Conservation (phyloP, 345 rosid genomes). For the Psidium guajava region DNA sequence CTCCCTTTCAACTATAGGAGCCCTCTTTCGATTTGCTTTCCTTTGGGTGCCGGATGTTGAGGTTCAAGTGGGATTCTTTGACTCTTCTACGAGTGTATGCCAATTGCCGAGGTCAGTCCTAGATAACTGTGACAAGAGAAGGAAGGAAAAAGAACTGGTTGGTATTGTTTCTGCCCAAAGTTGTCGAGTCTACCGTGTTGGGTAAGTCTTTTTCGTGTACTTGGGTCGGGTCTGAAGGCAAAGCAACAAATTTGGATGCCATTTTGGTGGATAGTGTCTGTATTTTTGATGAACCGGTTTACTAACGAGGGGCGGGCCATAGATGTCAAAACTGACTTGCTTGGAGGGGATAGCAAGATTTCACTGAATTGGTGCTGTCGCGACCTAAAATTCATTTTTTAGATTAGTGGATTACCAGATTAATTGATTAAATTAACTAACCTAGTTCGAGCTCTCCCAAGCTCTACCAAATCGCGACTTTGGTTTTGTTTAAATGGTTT, state of each 20-base stretch:
- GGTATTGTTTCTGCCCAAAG: background rate
- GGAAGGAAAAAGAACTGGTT: background rate
- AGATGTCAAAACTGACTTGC: conserved; percentile 25
- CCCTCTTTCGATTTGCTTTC: background rate
- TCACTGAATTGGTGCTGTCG: conserved; percentile 44
- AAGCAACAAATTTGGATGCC: conserved; percentile 71
- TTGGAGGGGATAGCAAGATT: conserved; percentile 49
- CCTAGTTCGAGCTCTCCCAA: too few species aligned
- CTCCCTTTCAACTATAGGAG: background rate
- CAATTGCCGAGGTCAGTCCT: background rate
- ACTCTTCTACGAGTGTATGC: background rate
- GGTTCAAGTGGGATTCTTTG: background rate
- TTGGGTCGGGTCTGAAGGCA: conserved; percentile 70
- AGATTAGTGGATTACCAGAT: too few species aligned
- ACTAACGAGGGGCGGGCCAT: conserved; percentile 41
- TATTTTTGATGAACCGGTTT: conserved; percentile 47
- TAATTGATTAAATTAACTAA: too few species aligned
- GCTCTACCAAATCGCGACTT: too few species aligned
- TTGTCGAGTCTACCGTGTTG: conserved; percentile 12
- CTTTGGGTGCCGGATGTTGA: background rate
- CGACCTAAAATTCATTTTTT: too few species aligned
- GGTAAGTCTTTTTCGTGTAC: conserved; percentile 68
- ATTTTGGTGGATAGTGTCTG: conserved; percentile 67
- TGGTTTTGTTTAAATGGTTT: too few species aligned
- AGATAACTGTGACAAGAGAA: background rate